These are phyloP conservation scores for Helianthus tuberosus DNA, from an alignment of 129 eudicot genomes.

Conservation along the genomic window DNA sequence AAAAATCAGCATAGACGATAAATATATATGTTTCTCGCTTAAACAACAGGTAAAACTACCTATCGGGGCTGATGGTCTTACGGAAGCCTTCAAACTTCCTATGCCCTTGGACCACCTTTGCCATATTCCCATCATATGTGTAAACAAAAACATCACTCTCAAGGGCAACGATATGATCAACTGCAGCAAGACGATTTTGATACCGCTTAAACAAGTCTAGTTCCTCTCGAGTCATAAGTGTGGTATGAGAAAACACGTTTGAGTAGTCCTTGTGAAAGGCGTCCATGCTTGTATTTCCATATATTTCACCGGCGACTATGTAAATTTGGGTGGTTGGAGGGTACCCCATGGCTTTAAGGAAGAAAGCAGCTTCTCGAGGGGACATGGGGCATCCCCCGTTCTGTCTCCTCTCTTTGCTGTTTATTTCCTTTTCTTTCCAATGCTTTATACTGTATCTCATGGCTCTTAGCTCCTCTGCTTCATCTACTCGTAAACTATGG, in stretches of 20 bases:
- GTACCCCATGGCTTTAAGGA: conserved; percentile 87
- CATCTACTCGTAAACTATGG: conserved; percentile 56
- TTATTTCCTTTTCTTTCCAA: conserved; percentile 94
- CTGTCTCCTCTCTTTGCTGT: conserved; percentile 52
- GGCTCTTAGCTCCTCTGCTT: conserved; percentile 62
- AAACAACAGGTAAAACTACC: too few relatives aligned
- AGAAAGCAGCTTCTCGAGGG: conserved; percentile 84
- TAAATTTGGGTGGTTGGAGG: conserved; percentile 66
- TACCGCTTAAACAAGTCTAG: conserved; percentile 46
- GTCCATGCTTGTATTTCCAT: conserved; percentile 67
- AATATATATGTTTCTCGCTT: too few relatives aligned
- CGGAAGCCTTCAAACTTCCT: conserved; percentile 80
- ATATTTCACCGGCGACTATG: conserved; percentile 86
- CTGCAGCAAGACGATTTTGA: conserved; percentile 86
- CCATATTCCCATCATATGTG: conserved; percentile 96
- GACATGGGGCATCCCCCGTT: conserved; percentile 94
- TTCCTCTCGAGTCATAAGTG: conserved; percentile 66
- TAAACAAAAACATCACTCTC: conserved; percentile 82
- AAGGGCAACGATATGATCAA: conserved; percentile 83
- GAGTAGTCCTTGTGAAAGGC: conserved; percentile 58
- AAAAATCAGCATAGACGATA: too few relatives aligned
- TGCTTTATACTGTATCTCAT: conserved; percentile 77
- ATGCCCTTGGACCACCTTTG: conserved; percentile 91
- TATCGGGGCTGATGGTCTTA: conserved; percentile 76
- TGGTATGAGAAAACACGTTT: conserved; percentile 67